Conservation (phyloP, 179 eudicot genomes). For the Drosera spatulata region DNA sequence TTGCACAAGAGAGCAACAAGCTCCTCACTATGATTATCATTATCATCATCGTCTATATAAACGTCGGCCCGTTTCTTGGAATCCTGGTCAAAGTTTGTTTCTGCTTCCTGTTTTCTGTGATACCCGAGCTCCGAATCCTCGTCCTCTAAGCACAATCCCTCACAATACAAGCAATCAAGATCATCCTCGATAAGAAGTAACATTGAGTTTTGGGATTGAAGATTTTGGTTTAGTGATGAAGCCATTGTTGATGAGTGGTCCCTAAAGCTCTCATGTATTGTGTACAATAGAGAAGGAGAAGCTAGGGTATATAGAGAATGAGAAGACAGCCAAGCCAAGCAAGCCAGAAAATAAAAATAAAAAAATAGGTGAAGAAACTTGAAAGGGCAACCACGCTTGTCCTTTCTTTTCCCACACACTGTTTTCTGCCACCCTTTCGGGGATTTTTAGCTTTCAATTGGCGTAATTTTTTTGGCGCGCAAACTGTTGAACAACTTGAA, state of each 20-base stretch:
- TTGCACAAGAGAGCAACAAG: slow-evolving; percentile 15
- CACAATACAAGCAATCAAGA: slow-evolving; percentile 19
- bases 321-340: slow-evolving; percentile 8
- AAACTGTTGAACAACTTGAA: too few relatives aligned
- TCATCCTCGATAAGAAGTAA: neutral
- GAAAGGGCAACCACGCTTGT: slow-evolving; percentile 37
- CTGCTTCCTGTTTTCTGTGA: neutral
- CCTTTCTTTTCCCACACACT: slow-evolving; percentile 13
- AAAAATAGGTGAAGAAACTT: slow-evolving; percentile 34
- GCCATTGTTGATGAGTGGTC: slow-evolving; percentile 9
- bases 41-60: slow-evolving; percentile 4
- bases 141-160: slow-evolving; percentile 10
- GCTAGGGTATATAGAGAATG: slow-evolving; percentile 10
- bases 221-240: slow-evolving; percentile 6
- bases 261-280: slow-evolving; percentile 1
- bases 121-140: neutral
- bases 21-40: slow-evolving; percentile 11
- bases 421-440: slow-evolving; percentile 3
- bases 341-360: neutral
- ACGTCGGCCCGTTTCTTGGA: neutral
- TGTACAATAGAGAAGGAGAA: neutral
- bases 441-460: too few relatives aligned
- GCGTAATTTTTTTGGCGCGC: too few relatives aligned
- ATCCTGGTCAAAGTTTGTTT: neutral
- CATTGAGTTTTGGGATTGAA: slow-evolving; percentile 6